These are phyloP conservation scores for Kwoniella botswanensis DNA, from an alignment of 768 basidiomycete species.

Conservation along the genomic window DNA sequence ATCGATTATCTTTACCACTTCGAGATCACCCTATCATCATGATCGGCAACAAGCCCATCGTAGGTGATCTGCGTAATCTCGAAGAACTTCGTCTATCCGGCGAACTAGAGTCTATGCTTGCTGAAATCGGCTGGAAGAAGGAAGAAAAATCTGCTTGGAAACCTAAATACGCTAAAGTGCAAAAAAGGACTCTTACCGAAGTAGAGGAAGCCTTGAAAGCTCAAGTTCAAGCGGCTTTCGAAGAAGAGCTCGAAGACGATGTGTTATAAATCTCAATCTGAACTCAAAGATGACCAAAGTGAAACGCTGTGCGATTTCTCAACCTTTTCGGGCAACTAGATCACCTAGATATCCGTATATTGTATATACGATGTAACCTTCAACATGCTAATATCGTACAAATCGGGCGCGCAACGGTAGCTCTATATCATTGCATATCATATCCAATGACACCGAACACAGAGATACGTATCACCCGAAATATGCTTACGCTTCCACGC, in stretches of 20 bases:
- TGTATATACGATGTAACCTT: neutral
- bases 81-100: slow-evolving; percentile 29
- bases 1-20: slow-evolving; percentile 24
- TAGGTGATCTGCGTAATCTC: slow-evolving; percentile 19
- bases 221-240: slow-evolving; percentile 2
- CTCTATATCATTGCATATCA: too few relatives aligned
- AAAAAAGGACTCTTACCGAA: slow-evolving; percentile 27
- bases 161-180: slow-evolving; percentile 22
- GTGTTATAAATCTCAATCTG: neutral
- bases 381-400: neutral
- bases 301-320: slow-evolving; percentile 3
- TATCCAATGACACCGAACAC: too few relatives aligned
- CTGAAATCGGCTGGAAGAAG: slow-evolving; percentile 34
- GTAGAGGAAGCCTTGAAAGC: slow-evolving; percentile 21
- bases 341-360: neutral
- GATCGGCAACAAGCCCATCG: slow-evolving; percentile 36
- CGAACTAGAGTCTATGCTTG: slow-evolving; percentile 27
- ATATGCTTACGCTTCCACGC: neutral
- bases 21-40: slow-evolving; percentile 31
- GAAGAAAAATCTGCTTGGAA: slow-evolving; percentile 16
- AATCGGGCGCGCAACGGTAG: too few relatives aligned
- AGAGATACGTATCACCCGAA: too few relatives aligned
- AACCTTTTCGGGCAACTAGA: neutral
- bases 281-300: neutral
- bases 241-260: slow-evolving; percentile 10